Conservation (phyloP, 164 flowering plant genomes). For the Nelumbo lutea region DNA sequence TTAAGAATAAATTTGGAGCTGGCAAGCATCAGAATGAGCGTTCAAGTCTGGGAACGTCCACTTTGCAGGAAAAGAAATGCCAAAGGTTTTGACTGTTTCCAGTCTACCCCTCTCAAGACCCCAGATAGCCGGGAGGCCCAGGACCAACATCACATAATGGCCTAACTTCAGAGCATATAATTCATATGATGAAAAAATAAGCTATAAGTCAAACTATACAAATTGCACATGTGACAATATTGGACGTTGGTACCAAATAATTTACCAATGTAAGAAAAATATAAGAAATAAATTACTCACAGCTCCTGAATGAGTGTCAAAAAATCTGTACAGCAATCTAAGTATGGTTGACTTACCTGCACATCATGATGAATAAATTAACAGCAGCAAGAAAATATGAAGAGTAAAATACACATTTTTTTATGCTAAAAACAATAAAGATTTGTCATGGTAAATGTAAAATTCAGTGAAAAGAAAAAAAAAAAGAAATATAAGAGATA, state of each 20-base stretch:
- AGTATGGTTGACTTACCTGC: conserved; percentile 97
- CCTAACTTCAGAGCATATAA: not conserved
- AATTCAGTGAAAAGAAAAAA: no score
- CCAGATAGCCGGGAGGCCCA: not conserved
- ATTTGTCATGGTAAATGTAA: no score
- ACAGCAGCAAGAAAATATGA: not conserved
- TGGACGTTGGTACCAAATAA: not conserved
- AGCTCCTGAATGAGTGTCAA: conserved; percentile 63
- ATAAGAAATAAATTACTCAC: conserved; percentile 41
- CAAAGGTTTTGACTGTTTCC: not conserved
- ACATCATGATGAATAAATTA: conserved; percentile 16
- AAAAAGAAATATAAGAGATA: not conserved
- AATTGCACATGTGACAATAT: not conserved
- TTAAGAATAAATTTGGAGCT: no score
- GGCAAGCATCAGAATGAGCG: no score
- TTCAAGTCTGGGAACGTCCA: no score
- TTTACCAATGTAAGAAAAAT: not conserved
- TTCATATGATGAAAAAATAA: not conserved
- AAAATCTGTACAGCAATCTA: conserved; percentile 90
- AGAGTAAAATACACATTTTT: no score
- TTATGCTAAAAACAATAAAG: no score
- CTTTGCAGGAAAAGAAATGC: not conserved
- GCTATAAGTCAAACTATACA: not conserved
- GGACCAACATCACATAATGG: not conserved
- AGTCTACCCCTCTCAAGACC: no score